Base-by-base conservation (phyloP, 495 filamentous ascomycete species). In the Aspergillus indologenus region DNA sequence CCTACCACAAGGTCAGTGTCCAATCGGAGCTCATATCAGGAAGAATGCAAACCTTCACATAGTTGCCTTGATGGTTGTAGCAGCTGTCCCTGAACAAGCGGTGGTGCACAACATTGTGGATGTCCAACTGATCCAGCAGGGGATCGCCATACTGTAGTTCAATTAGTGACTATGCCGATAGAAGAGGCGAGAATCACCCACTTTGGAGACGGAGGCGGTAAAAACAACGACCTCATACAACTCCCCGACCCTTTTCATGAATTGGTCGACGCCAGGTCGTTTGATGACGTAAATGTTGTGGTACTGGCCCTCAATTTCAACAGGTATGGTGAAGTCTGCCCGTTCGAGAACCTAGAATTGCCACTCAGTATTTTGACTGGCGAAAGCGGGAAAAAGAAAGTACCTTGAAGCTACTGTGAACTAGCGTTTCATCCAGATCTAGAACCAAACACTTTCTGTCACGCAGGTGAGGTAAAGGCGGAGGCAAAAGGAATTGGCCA, bases 251-350 rank as follows among this genome's bases (percentile, higher is more conserved):
- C 94, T 82, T 75, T 98, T 99, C 91, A 99, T 96, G 73, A 99
- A 99, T 61, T 93, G 86, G 69, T 99, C 94, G 17, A 98, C 94
- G 24, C 94, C 94, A 21, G 94, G 94, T 56, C 94, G 85, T 74
- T 99, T 99, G 71, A 98, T 98, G 51, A 99, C 94, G 71, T 99
- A 99, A 15, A 99, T 96, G 64, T 99, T 99, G 73, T 99, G 94
- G 69, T 92, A 97, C 70, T 96, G 94, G 17, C 94, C 94, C 73
- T 99, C 94, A 58, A 99, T 99, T 70, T 99, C 94, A 31, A 99
- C 95, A 1, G 94, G 94, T 69, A 99, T 98, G 14, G 95, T 99
- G 66, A 99, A 97, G 76, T 99, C 94, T 46, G 94, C 95, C 78
- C 97, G 93, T 63, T 98, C 90, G 46, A 99, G 83, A 62, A 98